Percentiles rank a stretch among this genome's conserved stretches.
These are phyloP conservation scores for Moniliella sp. DNA, from an alignment of 1,284 basidiomycete genomes.

Conservation along the genomic window DNA sequence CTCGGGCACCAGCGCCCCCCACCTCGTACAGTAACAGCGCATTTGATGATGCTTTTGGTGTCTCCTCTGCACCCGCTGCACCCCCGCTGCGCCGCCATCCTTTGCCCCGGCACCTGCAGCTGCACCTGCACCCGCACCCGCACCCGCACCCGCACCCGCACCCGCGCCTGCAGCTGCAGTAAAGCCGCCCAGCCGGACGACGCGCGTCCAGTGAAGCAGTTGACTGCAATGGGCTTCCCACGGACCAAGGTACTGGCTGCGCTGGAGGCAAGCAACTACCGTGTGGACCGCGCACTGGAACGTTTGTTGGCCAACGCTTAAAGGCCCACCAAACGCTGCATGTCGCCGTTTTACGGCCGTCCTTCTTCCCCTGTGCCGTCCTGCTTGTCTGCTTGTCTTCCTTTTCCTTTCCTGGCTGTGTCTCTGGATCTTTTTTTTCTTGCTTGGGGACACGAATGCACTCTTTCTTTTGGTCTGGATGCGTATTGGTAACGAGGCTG, in stretches of 20 bases:
- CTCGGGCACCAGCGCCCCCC: neutral
- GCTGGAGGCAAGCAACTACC: slow-evolving; percentile 25
- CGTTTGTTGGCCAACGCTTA: slow-evolving; percentile 6
- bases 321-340: neutral
- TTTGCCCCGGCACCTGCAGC: neutral
- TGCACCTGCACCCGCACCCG: neutral
- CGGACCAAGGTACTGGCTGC: slow-evolving; percentile 21
- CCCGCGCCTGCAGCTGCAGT: too few species aligned
- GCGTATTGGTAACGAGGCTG: too few species aligned
- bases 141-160: slow-evolving; percentile 6
- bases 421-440: too few species aligned
- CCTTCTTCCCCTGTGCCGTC: too few species aligned
- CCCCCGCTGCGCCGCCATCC: neutral
- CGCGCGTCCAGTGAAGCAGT: slow-evolving; percentile 22
- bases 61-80: neutral
- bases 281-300: slow-evolving; percentile 23
- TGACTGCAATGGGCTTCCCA: slow-evolving; percentile 30
- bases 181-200: slow-evolving; percentile 25
- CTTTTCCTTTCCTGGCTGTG: too few species aligned
- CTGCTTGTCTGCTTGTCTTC: too few species aligned
- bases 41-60: slow-evolving; percentile 4
- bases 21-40: neutral
- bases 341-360: too few species aligned
- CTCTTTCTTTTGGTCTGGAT: too few species aligned
- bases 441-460: too few species aligned